Evolutionary conservation across 192 early-diverging fungal genomes (phyloP).

Genomic region (Coemansia furcata): DNA sequence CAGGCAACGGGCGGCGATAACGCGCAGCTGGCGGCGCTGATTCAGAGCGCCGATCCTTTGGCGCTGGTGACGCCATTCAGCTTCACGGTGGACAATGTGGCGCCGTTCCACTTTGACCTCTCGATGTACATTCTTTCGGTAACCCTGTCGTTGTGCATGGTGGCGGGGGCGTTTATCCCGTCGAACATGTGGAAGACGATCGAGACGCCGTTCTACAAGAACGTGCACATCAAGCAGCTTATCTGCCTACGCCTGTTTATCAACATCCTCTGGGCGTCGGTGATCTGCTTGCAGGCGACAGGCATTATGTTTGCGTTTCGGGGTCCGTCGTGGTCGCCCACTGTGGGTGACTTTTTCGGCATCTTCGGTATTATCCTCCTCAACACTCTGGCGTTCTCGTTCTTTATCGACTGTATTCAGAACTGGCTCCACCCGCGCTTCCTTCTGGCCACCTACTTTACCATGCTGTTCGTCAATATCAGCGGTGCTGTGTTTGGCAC

Average conservation of each 20-base stretch:
- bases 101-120: conserved; percentile 48
- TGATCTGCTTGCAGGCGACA: conserved; percentile 31
- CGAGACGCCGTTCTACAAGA: conserved; percentile 48
- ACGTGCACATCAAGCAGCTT: conserved; percentile 26
- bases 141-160: conserved; percentile 47
- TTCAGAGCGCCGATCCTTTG: conserved; percentile 25
- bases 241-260: conserved; percentile 30
- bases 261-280: conserved; percentile 29
- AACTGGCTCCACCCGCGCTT: conserved; percentile 49
- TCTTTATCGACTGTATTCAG: conserved; percentile 50
- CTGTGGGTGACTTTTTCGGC: conserved; percentile 36
- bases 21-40: neutral
- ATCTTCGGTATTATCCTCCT: conserved; percentile 39
- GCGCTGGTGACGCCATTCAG: conserved; percentile 43
- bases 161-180: conserved; percentile 44
- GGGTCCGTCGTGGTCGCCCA: conserved; percentile 39
- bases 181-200: conserved; percentile 56
- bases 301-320: conserved; percentile 44
- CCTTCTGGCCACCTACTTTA: conserved; percentile 42
- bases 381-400: conserved; percentile 42
- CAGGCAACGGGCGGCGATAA: conserved; percentile 4
- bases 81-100: conserved; percentile 40
- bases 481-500: conserved; percentile 38
- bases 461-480: conserved; percentile 44
- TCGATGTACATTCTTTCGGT: conserved; percentile 47